Conservation (phyloP, 225 moss, liverwort and hornwort species). For the Pleurozium schreberi region DNA sequence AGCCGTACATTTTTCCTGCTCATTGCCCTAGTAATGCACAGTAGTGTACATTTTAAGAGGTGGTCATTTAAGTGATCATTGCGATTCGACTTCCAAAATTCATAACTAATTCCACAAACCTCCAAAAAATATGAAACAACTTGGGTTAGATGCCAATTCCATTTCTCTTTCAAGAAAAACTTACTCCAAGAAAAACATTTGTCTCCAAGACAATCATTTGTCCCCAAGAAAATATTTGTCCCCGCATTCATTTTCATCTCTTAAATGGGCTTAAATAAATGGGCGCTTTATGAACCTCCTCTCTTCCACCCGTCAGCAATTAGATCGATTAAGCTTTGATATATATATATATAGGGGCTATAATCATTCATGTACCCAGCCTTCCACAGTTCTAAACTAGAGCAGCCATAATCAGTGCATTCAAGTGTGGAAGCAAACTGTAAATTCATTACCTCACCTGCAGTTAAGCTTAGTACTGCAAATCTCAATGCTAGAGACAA, state of each 20-base stretch:
- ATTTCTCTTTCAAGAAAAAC: accelerated
- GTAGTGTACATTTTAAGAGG: accelerated
- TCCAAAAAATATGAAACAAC: not conserved
- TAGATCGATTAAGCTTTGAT: not conserved
- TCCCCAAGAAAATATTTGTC: not conserved
- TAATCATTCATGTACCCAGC: not conserved
- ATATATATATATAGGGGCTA: no score
- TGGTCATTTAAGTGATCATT: accelerated
- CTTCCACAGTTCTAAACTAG: not conserved
- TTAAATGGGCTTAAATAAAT: not conserved
- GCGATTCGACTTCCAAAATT: no score
- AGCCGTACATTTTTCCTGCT: not conserved
- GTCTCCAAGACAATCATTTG: no score
- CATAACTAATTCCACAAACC: not conserved
- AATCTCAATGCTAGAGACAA: not conserved
- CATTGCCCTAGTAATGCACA: no score
- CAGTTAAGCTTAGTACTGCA: not conserved
- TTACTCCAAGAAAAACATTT: not conserved
- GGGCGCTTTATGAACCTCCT: not conserved
- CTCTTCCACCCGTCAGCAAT: not conserved
- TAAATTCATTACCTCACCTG: not conserved
- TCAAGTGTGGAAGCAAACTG: not conserved
- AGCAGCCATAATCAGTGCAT: not conserved
- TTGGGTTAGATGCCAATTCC: not conserved
- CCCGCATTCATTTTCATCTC: not conserved